phyloP scores from a whole-genome alignment of 1,284 basidiomycete genomes.

The Agaricales sp. region DNA sequence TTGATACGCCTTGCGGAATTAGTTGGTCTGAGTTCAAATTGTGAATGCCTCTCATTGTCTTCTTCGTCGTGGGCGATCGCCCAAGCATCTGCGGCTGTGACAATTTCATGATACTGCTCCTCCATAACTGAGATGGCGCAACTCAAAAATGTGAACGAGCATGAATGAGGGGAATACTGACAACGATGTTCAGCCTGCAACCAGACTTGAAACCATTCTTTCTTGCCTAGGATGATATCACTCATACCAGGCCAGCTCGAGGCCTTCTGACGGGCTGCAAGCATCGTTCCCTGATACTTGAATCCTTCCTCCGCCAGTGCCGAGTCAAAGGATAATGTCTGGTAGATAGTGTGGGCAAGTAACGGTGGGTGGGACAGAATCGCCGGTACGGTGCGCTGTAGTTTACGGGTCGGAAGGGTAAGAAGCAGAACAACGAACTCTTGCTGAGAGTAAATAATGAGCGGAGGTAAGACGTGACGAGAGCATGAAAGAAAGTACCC shows the following conservation, averaged over 20 bases:
- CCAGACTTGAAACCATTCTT: conserved; percentile 90
- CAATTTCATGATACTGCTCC: conserved; percentile 74
- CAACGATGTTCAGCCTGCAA: conserved; percentile 79
- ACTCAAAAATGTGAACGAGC: neutral
- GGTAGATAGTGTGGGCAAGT: conserved; percentile 92
- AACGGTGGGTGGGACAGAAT: conserved; percentile 75
- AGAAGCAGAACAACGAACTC: conserved; percentile 72
- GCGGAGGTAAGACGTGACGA: conserved; percentile 4
- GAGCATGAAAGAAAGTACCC: conserved; percentile 38
- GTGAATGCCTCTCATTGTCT: conserved; percentile 27
- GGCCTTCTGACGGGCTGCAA: conserved; percentile 17
- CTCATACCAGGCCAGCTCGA: conserved; percentile 63
- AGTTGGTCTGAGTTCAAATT: conserved; percentile 52
- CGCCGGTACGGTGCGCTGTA: conserved; percentile 64
- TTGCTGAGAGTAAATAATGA: conserved; percentile 45
- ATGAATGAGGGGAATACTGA: conserved; percentile 31
- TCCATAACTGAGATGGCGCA: conserved; percentile 49
- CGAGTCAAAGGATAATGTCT: conserved; percentile 83
- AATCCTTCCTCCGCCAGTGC: conserved; percentile 73
- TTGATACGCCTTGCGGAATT: conserved; percentile 75
- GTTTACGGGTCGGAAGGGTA: conserved; percentile 61
- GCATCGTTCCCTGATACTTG: conserved; percentile 40
- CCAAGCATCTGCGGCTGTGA: conserved; percentile 81
- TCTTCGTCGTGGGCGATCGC: conserved; percentile 63
- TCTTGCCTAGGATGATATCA: conserved; percentile 71